A percentile compares a stretch with the other conserved stretches of the same genome.
Evolutionary conservation across 2,329 filamentous ascomycete species (phyloP).

Genomic region (Bipolaris zeicola): DNA sequence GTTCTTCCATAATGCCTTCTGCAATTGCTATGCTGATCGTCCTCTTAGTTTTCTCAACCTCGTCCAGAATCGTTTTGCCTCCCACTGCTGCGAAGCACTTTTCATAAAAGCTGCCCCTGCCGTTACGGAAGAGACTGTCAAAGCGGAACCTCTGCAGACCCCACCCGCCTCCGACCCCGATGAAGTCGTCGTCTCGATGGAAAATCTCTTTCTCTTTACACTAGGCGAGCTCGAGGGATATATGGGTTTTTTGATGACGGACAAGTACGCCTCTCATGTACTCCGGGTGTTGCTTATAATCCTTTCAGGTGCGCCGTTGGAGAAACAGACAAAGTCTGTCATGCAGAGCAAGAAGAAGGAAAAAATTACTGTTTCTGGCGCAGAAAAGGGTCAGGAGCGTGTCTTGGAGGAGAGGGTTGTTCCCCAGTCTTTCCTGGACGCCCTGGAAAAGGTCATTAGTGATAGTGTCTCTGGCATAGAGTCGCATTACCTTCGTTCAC

Average conservation of each 20-base stretch:
- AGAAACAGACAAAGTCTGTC: constrained; percentile 68
- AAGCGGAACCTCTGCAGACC: constrained; percentile 52
- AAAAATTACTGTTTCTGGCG: constrained; percentile 64
- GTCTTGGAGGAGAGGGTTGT: constrained; percentile 59
- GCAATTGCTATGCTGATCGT: constrained; percentile 17
- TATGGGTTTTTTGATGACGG: constrained; percentile 81
- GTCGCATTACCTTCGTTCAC: constrained; percentile 76
- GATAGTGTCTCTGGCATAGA: constrained; percentile 78
- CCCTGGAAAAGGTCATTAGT: constrained; percentile 79
- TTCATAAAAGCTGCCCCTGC: constrained; percentile 82
- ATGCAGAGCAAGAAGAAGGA: constrained; percentile 94
- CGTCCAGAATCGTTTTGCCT: constrained; percentile 93
- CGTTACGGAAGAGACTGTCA: constrained; percentile 72
- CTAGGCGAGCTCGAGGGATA: constrained; percentile 88
- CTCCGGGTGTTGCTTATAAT: constrained; percentile 85
- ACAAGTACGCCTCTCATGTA: constrained; percentile 88
- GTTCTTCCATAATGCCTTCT: constrained; percentile 29
- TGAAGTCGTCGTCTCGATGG: constrained; percentile 70
- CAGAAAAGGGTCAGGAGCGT: constrained; percentile 54
- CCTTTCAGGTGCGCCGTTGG: constrained; percentile 79
- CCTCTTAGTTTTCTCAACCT: constrained; percentile 73
- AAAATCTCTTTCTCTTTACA: constrained; percentile 81
- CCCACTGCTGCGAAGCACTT: constrained; percentile 93
- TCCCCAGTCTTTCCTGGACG: constrained; percentile 76
- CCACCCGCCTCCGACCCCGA: constrained; percentile 55